Conservation (phyloP, 176 grass and related monocot genomes). For the Leersia perrieri region DNA sequence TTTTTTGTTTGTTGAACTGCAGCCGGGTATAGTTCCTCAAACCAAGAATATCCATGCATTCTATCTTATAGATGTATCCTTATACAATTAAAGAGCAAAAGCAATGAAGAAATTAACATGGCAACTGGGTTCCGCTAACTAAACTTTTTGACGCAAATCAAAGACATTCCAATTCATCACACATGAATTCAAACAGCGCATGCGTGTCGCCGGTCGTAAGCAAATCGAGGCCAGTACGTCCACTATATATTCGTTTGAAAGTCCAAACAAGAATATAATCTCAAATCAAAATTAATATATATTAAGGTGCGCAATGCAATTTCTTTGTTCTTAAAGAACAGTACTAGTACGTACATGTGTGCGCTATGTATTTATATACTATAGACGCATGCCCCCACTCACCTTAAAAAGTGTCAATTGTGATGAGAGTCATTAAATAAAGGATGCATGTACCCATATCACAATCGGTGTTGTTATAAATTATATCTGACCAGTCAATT, state of each 20-base stretch:
- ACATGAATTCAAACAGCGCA: background rate
- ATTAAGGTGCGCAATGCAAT: background rate
- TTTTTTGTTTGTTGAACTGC: no score
- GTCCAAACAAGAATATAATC: background rate
- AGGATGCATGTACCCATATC: background rate
- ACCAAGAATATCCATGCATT: no score
- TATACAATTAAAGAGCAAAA: background rate
- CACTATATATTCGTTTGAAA: background rate
- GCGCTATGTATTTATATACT: background rate
- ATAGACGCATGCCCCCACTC: background rate
- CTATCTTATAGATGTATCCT: no score
- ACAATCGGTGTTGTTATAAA: background rate
- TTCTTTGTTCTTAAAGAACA: background rate
- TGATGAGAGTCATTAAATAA: background rate
- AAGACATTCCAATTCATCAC: background rate
- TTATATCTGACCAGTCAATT: slow-evolving; percentile 20
- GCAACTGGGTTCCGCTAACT: background rate
- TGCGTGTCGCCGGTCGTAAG: background rate
- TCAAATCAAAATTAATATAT: background rate
- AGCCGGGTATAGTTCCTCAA: no score
- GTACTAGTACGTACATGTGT: background rate
- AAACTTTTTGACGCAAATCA: background rate
- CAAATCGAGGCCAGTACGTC: background rate
- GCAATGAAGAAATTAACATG: background rate
- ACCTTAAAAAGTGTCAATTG: background rate